Conservation (phyloP, 371 early-diverging fungal species). For the Syncephalastrum contaminatum region DNA sequence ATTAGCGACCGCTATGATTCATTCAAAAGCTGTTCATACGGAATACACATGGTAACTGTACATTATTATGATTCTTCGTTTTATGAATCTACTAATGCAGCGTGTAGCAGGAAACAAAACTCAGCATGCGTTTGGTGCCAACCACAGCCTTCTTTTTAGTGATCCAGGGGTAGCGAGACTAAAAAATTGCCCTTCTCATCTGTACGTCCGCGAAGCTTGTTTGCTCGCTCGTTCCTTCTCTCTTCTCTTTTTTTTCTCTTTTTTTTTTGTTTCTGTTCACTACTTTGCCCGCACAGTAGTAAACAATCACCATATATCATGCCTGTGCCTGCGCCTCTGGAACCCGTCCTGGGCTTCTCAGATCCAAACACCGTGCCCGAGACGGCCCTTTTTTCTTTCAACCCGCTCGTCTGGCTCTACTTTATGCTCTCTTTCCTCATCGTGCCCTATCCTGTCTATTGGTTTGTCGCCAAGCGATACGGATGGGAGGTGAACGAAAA, state of each 20-base stretch:
- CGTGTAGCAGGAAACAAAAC: too few species aligned
- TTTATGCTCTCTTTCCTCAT: slow-evolving; percentile 57
- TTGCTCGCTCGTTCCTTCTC: neutral
- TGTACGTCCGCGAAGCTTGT: too few species aligned
- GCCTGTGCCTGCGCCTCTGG: slow-evolving; percentile 19
- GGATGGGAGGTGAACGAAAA: slow-evolving; percentile 69
- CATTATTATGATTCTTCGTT: too few species aligned
- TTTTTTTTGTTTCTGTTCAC: neutral
- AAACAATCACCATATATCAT: slow-evolving; percentile 4
- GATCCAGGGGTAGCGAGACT: too few species aligned
- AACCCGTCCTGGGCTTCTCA: slow-evolving; percentile 22
- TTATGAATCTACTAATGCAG: too few species aligned
- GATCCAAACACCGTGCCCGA: slow-evolving; percentile 19
- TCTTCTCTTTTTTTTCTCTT: slow-evolving; percentile 7
- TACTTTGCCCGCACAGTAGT: neutral
- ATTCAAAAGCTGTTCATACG: too few species aligned
- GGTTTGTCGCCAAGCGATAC: slow-evolving; percentile 54
- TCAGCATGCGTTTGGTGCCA: too few species aligned
- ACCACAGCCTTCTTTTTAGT: neutral
- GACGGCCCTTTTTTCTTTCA: slow-evolving; percentile 45
- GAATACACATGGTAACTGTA: too few species aligned
- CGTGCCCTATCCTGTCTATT: slow-evolving; percentile 57
- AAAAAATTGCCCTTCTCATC: too few species aligned
- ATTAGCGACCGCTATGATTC: too few species aligned
- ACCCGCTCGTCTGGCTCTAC: slow-evolving; percentile 52